Conservation (phyloP, 1,139 yeast species). For the Magnusiomyces magnusii region DNA sequence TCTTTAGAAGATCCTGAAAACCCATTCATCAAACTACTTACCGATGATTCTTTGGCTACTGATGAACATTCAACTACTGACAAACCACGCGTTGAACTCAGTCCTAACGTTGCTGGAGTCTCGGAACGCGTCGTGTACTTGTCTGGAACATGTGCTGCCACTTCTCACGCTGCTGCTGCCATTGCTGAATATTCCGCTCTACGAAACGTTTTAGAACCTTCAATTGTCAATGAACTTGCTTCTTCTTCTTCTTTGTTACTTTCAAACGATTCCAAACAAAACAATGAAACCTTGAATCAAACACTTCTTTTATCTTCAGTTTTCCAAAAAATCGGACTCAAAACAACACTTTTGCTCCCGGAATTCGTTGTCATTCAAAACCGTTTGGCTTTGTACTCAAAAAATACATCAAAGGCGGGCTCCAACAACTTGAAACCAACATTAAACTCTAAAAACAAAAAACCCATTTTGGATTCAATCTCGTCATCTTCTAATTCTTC, state of each 20-base stretch:
- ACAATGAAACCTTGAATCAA: not conserved
- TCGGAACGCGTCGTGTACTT: conserved; percentile 1
- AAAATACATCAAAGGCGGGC: too few relatives aligned
- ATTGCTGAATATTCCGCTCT: not conserved
- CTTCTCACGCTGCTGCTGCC: not conserved
- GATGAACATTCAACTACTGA: not conserved
- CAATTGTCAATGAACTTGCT: not conserved
- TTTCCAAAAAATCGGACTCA: not conserved
- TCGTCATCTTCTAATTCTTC: not conserved
- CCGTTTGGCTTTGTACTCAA: not conserved
- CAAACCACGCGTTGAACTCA: not conserved
- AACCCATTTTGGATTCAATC: not conserved
- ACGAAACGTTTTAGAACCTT: not conserved
- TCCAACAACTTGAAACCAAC: not conserved
- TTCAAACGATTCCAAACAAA: too few relatives aligned
- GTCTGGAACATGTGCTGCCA: not conserved
- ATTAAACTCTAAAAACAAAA: not conserved
- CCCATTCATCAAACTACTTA: not conserved
- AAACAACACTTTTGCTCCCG: conserved; percentile 1
- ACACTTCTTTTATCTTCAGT: not conserved
- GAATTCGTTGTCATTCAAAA: conserved; percentile 2
- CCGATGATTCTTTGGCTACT: too few relatives aligned
- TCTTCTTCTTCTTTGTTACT: not conserved
- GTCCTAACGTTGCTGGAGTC: not conserved
- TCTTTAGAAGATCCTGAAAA: not conserved